These are phyloP conservation scores for Marchantia paleacea DNA, from an alignment of 225 moss, liverwort and hornwort genomes.

Conservation along the genomic window DNA sequence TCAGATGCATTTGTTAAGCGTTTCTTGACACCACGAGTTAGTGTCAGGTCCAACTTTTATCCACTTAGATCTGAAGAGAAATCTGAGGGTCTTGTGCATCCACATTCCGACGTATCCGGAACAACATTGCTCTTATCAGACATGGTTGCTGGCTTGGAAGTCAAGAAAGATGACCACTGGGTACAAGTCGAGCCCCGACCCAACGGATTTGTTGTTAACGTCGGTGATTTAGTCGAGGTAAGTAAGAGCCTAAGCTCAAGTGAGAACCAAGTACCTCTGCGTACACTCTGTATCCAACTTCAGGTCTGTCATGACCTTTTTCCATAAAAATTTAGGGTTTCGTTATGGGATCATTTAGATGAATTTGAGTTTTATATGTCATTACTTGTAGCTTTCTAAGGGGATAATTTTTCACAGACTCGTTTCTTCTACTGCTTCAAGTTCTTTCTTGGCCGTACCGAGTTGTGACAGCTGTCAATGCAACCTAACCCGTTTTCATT, in stretches of 20 bases:
- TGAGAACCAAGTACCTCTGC: neutral
- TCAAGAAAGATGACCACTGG: conserved; percentile 51
- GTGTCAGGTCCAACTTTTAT: conserved; percentile 47
- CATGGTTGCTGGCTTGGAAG: conserved; percentile 48
- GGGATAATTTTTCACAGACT: no score
- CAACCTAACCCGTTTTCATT: no score
- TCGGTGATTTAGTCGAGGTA: conserved; percentile 71
- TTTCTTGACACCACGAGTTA: conserved; percentile 8
- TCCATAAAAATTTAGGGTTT: no score
- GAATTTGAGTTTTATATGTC: no score
- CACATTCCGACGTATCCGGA: conserved; percentile 62
- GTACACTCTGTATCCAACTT: neutral
- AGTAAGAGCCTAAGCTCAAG: neutral
- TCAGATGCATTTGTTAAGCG: conserved; percentile 12
- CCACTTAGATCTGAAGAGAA: conserved; percentile 43
- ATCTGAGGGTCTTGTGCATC: conserved; percentile 38
- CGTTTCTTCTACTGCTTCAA: no score
- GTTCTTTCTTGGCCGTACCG: no score
- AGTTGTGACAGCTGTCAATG: no score
- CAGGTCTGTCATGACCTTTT: neutral
- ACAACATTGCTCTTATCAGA: conserved; percentile 59
- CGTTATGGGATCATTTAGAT: no score
- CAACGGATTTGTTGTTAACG: conserved; percentile 55
- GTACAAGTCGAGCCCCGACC: conserved; percentile 45
- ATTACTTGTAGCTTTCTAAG: no score